Base-by-base conservation (phyloP, 2,329 filamentous ascomycete genomes). In the Neopestalotiopsis sp. region DNA sequence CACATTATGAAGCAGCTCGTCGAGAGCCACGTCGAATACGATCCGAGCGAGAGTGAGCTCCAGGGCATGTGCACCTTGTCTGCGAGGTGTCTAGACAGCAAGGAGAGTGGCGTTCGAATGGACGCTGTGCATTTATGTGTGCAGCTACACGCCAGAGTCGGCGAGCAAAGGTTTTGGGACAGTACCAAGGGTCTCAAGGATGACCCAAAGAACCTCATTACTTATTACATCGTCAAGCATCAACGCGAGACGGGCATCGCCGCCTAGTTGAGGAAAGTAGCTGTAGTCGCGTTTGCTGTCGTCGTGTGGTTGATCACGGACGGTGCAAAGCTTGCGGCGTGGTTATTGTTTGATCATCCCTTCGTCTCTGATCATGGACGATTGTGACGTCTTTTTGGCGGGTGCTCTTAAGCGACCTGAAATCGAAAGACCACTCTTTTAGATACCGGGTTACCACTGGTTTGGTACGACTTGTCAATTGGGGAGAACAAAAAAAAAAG, bases 91-190 rank as follows among this genome's bases (percentile, higher is more conserved):
- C 82, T 91, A 20, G 88, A 89, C 71, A 90, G 87, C 71, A 76
- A 81, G 32, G 89, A 91, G 74, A 90, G 88, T 62, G 88, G 87
- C 6, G 89, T 91, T 7, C 84, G 89, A 56, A 92, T 94, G 85
- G 92, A 93, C 70, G 91, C 92, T n/a, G 91, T 94, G 61, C 90
- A 93, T 77, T 85, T 94, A n/a, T 94, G 92, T 74, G 90, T 94
- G 32, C 89, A 90, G 69, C 81, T 94, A 70, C 91, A 94, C 77
- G 84, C 85, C 61, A 80, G 87, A 12, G 84, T 91, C 9, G 89
- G 89, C 13, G 89, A 91, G 67, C 79, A 75, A 10, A 76, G 75
- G 38, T 95, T 95, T 77, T 95, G 92, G 92, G 86, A 86, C 42
- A 86, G 86, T 30, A 84, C 94, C 74, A 88, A 85, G 68, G 86